A percentile compares a stretch with the other conserved stretches of the same genome.
Conservation (phyloP, 164 flowering plant species). For the Hamamelis virginiana region DNA sequence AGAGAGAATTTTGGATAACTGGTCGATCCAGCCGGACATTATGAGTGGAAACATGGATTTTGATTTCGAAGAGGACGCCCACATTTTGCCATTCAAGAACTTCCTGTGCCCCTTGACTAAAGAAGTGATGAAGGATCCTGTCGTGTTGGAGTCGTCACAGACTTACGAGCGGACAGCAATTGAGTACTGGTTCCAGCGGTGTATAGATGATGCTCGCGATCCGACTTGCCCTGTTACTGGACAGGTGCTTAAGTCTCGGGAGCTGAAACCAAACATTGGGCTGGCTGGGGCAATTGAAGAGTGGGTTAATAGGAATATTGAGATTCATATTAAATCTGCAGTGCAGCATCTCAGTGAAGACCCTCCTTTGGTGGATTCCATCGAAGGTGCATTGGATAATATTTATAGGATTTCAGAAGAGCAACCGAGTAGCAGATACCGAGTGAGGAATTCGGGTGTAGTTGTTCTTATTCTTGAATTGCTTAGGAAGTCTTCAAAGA, state of each 20-base stretch:
- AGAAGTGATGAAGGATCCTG: slow-evolving; percentile 65
- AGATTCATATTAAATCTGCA: slow-evolving; percentile 36
- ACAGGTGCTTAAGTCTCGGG: slow-evolving; percentile 43
- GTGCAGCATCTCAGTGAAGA: slow-evolving; percentile 38
- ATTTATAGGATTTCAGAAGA: slow-evolving; percentile 51
- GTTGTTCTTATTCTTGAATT: slow-evolving; percentile 36
- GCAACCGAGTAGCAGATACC: slow-evolving; percentile 43
- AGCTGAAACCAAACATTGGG: slow-evolving; percentile 54
- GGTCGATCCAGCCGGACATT: slow-evolving; percentile 30
- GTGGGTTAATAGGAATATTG: slow-evolving; percentile 57
- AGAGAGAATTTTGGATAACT: slow-evolving; percentile 38
- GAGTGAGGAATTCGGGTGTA: slow-evolving; percentile 46
- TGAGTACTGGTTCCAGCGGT: slow-evolving; percentile 55
- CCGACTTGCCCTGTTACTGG: slow-evolving; percentile 73
- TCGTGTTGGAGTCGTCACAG: slow-evolving; percentile 53
- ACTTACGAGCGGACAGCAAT: slow-evolving; percentile 59
- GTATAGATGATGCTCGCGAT: slow-evolving; percentile 56
- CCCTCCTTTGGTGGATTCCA: slow-evolving; percentile 25
- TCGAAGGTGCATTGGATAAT: slow-evolving; percentile 37
- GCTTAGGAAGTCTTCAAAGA: slow-evolving; percentile 43
- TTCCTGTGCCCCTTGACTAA: slow-evolving; percentile 69
- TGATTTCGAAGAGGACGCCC: slow-evolving; percentile 46
- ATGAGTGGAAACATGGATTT: slow-evolving; percentile 16
- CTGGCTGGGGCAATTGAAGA: slow-evolving; percentile 65
- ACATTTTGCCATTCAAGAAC: slow-evolving; percentile 48